phyloP scores from a whole-genome alignment of 768 basidiomycete genomes.

The Suillus brevipes region DNA sequence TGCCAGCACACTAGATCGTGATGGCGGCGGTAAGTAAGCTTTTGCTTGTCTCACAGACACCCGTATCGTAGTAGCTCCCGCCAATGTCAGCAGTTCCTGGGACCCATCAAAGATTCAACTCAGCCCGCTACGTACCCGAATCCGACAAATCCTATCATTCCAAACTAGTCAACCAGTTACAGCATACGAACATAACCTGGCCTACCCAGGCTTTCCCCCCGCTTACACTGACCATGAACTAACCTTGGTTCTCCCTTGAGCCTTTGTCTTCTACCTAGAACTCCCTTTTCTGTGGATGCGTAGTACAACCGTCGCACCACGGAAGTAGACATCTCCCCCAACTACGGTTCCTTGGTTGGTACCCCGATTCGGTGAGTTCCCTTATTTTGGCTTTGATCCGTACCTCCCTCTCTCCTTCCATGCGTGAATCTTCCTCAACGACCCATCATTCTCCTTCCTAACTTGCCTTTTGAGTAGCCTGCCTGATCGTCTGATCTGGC shows the following conservation, averaged over 20 bases:
- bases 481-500: neutral
- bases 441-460: slow-evolving; percentile 3
- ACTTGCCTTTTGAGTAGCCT: neutral
- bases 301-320: neutral
- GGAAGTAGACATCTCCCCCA: slow-evolving; percentile 6
- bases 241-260: neutral
- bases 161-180: slow-evolving; percentile 12
- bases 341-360: slow-evolving; percentile 9
- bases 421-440: slow-evolving; percentile 5
- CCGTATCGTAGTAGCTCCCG: neutral
- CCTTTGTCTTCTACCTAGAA: neutral
- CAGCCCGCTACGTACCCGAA: slow-evolving; percentile 9
- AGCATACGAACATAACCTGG: slow-evolving; percentile 8
- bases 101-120: slow-evolving; percentile 15
- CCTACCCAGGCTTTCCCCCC: neutral
- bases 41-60: neutral
- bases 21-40: neutral
- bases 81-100: slow-evolving; percentile 13
- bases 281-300: neutral
- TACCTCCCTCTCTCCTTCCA: slow-evolving; percentile 2
- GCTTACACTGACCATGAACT: neutral
- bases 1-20: slow-evolving; percentile 5
- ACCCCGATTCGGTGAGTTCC: slow-evolving; percentile 8
- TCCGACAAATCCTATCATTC: slow-evolving; percentile 16
- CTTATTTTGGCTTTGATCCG: slow-evolving; percentile 8